Evolutionary conservation across 768 basidiomycete species (phyloP).

Genomic region (Podaxis pistillaris): DNA sequence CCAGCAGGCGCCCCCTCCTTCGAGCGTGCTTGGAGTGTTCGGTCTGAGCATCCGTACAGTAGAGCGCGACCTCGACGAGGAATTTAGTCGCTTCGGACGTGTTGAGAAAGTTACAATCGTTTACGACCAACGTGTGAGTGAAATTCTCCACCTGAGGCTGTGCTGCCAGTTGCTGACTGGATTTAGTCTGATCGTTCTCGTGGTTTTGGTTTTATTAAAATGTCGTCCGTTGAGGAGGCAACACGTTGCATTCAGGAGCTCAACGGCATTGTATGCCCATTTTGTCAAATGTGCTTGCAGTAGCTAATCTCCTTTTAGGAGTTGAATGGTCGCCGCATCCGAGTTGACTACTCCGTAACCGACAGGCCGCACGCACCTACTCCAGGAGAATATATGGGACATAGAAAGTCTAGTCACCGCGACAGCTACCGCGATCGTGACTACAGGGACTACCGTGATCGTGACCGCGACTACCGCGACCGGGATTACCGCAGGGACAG

Average conservation of each 20-base stretch:
- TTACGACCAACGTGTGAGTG: conserved; percentile 90
- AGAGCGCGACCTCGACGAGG: conserved; percentile 92
- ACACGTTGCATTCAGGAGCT: conserved; percentile 83
- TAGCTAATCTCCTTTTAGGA: conserved; percentile 48
- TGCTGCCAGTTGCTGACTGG: not conserved
- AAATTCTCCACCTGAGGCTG: conserved; percentile 6
- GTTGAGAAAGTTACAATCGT: conserved; percentile 97
- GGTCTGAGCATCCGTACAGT: conserved; percentile 94
- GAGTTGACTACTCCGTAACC: conserved; percentile 96
- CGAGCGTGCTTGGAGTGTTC: conserved; percentile 93
- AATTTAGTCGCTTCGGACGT: conserved; percentile 84
- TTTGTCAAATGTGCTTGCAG: not conserved
- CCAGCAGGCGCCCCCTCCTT: conserved; percentile 82
- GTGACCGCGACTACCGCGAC: conserved; percentile 35
- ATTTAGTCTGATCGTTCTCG: conserved; percentile 85
- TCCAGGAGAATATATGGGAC: conserved; percentile 97
- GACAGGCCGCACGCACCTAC: conserved; percentile 93
- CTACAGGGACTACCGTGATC: conserved; percentile 35
- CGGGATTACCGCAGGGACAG: conserved; percentile 46
- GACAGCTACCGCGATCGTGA: conserved; percentile 37
- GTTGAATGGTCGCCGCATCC: conserved; percentile 92
- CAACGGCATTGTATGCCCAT: conserved; percentile 78
- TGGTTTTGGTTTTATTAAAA: conserved; percentile 97
- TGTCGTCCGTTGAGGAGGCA: conserved; percentile 88
- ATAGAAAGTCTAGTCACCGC: conserved; percentile 54